These are phyloP conservation scores for Anisodus acutangulus DNA, from an alignment of 257 asterid genomes.

Conservation along the genomic window DNA sequence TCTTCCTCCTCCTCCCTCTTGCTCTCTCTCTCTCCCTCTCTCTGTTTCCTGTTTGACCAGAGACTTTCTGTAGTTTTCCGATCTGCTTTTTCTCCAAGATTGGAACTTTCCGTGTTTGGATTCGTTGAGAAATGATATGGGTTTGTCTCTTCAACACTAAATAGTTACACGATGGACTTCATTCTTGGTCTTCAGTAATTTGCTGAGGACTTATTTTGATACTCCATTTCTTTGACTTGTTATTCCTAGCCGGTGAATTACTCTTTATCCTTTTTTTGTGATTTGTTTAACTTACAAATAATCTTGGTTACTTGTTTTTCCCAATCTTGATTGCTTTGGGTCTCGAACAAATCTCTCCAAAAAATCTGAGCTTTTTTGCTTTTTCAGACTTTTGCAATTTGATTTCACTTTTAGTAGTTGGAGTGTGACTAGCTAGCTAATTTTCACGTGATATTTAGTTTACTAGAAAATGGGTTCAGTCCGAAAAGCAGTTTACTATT, in stretches of 20 bases:
- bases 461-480: slow-evolving; percentile 3
- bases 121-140: not conserved
- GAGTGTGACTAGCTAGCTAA: not conserved
- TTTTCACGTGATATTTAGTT: not conserved
- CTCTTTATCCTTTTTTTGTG: not conserved
- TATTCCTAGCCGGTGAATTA: not conserved
- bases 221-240: not conserved
- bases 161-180: not conserved
- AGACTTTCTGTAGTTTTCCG: not conserved
- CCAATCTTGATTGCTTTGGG: not conserved
- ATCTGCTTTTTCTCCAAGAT: slow-evolving; percentile 7
- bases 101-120: not conserved
- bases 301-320: not conserved
- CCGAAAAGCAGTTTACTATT: slow-evolving; percentile 47
- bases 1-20: too few species aligned
- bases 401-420: not conserved
- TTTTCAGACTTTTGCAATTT: not conserved
- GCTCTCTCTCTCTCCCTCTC: too few species aligned
- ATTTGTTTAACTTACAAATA: not conserved
- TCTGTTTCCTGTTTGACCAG: not conserved
- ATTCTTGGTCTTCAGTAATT: not conserved
- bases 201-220: not conserved
- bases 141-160: not conserved
- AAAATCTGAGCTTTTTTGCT: slow-evolving; percentile 6
- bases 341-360: not conserved